Base-by-base conservation (phyloP, 2,329 filamentous ascomycete genomes). In the Aspergillus fumigatus region DNA sequence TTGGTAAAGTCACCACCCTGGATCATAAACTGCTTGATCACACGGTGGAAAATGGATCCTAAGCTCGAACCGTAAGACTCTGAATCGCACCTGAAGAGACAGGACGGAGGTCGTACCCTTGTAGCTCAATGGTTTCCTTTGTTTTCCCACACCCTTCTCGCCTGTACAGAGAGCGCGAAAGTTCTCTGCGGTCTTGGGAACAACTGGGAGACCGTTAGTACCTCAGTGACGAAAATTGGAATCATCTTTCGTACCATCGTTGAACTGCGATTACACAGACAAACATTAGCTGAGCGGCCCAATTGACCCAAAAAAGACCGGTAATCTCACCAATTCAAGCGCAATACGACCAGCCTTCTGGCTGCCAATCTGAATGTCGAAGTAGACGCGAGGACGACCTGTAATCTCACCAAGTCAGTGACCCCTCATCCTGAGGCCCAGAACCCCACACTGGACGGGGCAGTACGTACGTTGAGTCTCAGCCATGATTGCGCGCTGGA, bases 21-120 rank as follows among this genome's bases (percentile, higher is more conserved):
- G 70, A 97, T 94, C 93, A 99, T 97, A 78, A 99, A 99, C 69
- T 90, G 85, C 82, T 97, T 97, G 80, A 99, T 99, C 62, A 99
- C 89, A 52, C 93, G 89, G 81, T 99, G 93, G 82, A 99, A 97
- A 66, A 80, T 81, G 59, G 90, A 95, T 65, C 90, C 89, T 80
- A 56, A 32, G 25, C 41, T 17, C 14, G 21, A 47, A 47, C 41
- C 48, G 49, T 59, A 49, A 59, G 47, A 45, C 19, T 23, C 11
- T n/a, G 40, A 21, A 27, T 5, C 50, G 21, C 32, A 35, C 38
- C 47, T 45, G 45, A 32, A 23, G 48, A 26, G 32, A 38, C 5
- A 50, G 32, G 32, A 32, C 49, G 48, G 51, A 50, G 32, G 43
- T 59, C 69, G 49, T 70, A 78, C 80, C 84, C 82, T 97, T 97